Evolutionary conservation across 345 rosid species (phyloP).

Genomic region (Brassica juncea): DNA sequence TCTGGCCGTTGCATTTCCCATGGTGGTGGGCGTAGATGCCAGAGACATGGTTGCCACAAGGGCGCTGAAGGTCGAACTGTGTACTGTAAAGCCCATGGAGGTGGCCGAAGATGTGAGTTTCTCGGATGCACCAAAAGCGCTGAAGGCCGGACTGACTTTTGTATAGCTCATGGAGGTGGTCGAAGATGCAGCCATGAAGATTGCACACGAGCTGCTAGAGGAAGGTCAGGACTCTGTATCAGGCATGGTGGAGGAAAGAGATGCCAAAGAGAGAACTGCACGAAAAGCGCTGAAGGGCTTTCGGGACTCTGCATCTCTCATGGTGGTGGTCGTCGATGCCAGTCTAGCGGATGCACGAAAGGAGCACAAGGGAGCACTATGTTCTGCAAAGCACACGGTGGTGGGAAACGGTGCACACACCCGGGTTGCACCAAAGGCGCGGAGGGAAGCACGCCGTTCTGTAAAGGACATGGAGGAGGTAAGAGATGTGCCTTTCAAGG

Average conservation of each 20-base stretch:
- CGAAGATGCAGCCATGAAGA: conserved; percentile 81
- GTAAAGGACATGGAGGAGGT: conserved; percentile 99
- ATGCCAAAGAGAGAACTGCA: conserved; percentile 86
- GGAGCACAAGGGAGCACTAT: conserved; percentile 99
- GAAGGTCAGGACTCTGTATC: conserved; percentile 92
- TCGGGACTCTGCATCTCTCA: conserved; percentile 96
- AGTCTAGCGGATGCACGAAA: conserved; percentile 72
- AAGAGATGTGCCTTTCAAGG: conserved; percentile 90
- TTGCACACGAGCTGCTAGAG: conserved; percentile 92
- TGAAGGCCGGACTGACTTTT: conserved; percentile 92
- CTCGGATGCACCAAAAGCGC: conserved; percentile 99
- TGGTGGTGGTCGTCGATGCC: conserved; percentile 97
- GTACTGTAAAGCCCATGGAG: conserved; percentile 98
- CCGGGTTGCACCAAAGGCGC: conserved; percentile 92
- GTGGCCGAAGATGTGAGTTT: conserved; percentile 91
- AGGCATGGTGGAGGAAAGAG: conserved; percentile 99
- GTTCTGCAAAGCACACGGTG: conserved; percentile 99
- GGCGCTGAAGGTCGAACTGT: conserved; percentile 99
- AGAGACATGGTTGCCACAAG: conserved; percentile 82
- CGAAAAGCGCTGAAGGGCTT: conserved; percentile 95
- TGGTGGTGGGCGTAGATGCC: conserved; percentile 98
- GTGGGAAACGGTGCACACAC: conserved; percentile 88
- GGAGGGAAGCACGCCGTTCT: conserved; percentile 95
- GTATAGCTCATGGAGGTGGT: conserved; percentile 99
- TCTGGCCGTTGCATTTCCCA: conserved; percentile 98